These are phyloP conservation scores for Globisporangium heterothallicum DNA, from an alignment of 352 stramenopile species.

Conservation along the genomic window DNA sequence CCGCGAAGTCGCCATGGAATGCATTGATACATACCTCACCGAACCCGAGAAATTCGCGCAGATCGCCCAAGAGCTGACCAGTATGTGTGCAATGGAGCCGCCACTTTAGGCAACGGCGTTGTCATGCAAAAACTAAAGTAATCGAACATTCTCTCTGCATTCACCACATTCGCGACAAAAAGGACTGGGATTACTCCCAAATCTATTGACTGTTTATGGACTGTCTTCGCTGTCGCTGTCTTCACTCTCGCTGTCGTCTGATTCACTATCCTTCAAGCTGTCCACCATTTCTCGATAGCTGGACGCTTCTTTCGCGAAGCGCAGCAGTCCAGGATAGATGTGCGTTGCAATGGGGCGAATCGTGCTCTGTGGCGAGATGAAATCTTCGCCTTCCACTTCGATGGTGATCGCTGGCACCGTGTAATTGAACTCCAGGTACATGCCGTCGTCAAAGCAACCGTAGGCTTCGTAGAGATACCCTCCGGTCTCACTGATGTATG, in stretches of 20 bases:
- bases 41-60: conserved; percentile 28
- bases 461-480: conserved; percentile 59
- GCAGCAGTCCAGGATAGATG: conserved; percentile 49
- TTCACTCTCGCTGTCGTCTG: background rate
- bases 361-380: conserved; percentile 49
- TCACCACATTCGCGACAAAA: no score
- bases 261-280: conserved; percentile 13
- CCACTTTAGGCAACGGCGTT: background rate
- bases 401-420: conserved; percentile 62
- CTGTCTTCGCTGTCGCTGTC: background rate
- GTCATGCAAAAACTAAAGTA: no score
- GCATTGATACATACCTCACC: conserved; percentile 36
- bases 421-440: conserved; percentile 55
- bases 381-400: conserved; percentile 64
- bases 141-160: no score
- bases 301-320: conserved; percentile 49
- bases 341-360: conserved; percentile 52
- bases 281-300: conserved; percentile 40
- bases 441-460: conserved; percentile 61
- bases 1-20: conserved; percentile 47
- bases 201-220: conserved; percentile 1
- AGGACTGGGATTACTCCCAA: no score
- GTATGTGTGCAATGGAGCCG: background rate
- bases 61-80: background rate
- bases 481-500: conserved; percentile 54